Evolutionary conservation across 2,329 filamentous ascomycete genomes (phyloP), one percentile per base, ranked within the genome.

Genomic region (Xylaria polymorpha): DNA sequence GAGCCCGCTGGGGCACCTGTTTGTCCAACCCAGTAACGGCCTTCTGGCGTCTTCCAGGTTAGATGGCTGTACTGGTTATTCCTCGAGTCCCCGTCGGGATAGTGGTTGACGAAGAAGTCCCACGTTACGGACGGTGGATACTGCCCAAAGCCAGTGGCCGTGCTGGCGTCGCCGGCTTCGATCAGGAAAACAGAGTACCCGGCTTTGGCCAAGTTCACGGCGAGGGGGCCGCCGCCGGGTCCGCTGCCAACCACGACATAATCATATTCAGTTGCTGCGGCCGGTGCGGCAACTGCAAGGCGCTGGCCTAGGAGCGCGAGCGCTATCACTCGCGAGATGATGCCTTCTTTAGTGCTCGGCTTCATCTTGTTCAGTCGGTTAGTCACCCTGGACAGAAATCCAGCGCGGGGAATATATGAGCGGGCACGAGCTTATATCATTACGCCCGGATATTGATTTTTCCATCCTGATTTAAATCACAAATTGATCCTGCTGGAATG

Each of bases 81-180:
- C 15, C 82, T 81, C 61, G 83, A 82, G 75, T 87, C 86, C 66
- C 85, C 81, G 6, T 80, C 78, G 1, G 68, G 61, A 72, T 86
- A 87, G 74, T 88, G 85, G 61, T 82, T 81, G 68, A 87, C 84
- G 70, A 83, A 88, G 77, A 85, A 87, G 77, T 87, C 84, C 86
- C 86, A 88, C 61, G 80, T 78, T 73, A 84, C 78, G 18, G 80
- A 78, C 32, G 80, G 77, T 18, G 72, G 73, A 51, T 72, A 74
- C 20, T 81, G 79, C 64, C 84, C 81, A 64, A 82, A 80, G 65
- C 80, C 76, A 39, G 69, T 74, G 0, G 66, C 64, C 15, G 80
- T 81, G 70, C 85, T 81, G 48, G 64, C 85, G 69, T 85, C 84
- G 64, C 85, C 85, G 43, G 85, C 85, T 74, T 88, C 85, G 39